A percentile compares a stretch with the other conserved stretches of the same genome.
phyloP scores from a whole-genome alignment of 202 grass and related monocot genomes.

The Schoenoplectus tabernaemontani region DNA sequence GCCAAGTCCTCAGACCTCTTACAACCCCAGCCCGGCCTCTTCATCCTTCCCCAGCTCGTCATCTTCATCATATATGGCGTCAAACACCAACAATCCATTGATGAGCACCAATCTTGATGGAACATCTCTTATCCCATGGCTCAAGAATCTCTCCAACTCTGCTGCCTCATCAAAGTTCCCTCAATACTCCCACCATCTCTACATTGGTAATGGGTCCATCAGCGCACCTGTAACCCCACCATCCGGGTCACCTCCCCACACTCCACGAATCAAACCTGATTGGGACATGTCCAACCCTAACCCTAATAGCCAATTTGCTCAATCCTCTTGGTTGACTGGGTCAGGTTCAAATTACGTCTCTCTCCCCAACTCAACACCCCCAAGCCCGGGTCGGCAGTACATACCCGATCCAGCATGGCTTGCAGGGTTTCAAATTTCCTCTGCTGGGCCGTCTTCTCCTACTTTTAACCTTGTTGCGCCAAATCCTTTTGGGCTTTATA shows the following conservation, averaged over 20 bases:
- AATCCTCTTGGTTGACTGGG: constrained; percentile 21
- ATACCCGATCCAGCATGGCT: constrained; percentile 41
- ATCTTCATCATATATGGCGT: constrained; percentile 41
- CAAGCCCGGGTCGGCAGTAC: constrained; percentile 29
- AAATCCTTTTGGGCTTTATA: constrained; percentile 31
- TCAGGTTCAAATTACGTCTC: constrained; percentile 15
- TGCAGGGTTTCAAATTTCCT: constrained; percentile 34
- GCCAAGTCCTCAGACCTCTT: constrained; percentile 35
- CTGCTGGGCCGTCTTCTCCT: constrained; percentile 40
- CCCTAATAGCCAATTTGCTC: neutral
- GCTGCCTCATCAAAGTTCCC: constrained; percentile 30
- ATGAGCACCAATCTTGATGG: constrained; percentile 14
- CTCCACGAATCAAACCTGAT: constrained; percentile 24
- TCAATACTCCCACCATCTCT: constrained; percentile 26
- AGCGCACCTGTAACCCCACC: constrained; percentile 59
- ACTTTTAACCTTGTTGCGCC: constrained; percentile 33
- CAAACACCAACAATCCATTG: constrained; percentile 26
- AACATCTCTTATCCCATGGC: constrained; percentile 43
- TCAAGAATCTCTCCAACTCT: constrained; percentile 34
- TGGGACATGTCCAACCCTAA: constrained; percentile 23
- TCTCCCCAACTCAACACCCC: constrained; percentile 33
- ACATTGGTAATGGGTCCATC: constrained; percentile 29
- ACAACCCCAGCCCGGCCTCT: constrained; percentile 38
- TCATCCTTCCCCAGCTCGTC: constrained; percentile 51
- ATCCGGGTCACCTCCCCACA: constrained; percentile 31